Evolutionary conservation across 805 yeast species (phyloP), one percentile per base, ranked within the genome.

Genomic region (Metschnikowia bowlesiae): DNA sequence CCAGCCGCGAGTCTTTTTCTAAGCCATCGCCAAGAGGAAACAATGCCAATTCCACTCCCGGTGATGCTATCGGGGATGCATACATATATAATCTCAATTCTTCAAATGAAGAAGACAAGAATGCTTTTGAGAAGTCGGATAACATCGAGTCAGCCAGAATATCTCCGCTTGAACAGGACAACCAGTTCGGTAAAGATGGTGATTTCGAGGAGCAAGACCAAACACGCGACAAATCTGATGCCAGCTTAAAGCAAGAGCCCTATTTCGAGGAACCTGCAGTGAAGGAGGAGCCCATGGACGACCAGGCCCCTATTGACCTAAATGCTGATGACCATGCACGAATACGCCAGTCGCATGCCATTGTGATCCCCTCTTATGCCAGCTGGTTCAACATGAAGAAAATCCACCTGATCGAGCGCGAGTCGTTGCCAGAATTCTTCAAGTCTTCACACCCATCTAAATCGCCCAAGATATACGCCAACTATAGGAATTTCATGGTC

Each of bases 401-500:
- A 46, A 78, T 90, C 40, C 88, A 89, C 62, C 80, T 79, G 46
- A 85, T 91, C 53, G 97, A 91, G 67, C 81, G 78, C 52, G 86
- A 87, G 60, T 86, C 95, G 1, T 70, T 91, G 44, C 96, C 97
- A 0, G 97, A 91, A 64, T 91, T 88, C 61, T 91, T 91, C 74
- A 80, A 81, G 54, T 79, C 83, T 52, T 75, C 80, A 18, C 87
- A 87, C 53, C 79, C 84, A 6, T 82, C 83, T 28, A 91, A 91
- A 63, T 87, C 96, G 1, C 92, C 96, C 9, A 80, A 82, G 57
- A 82, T 88, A 35, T 91, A 90, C 64, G 80, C 79, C 52, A 85
- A 83, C 65, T 88, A 89, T 62, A 80, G 97, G 62, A 89, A 90
- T 63, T 91, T 91, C 65, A 85, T 91, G 87, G 74, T 91, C 39